Evolutionary conservation across 352 stramenopile species (phyloP), one percentile per base, ranked within the genome.

Genomic region (Pythium periplocum): DNA sequence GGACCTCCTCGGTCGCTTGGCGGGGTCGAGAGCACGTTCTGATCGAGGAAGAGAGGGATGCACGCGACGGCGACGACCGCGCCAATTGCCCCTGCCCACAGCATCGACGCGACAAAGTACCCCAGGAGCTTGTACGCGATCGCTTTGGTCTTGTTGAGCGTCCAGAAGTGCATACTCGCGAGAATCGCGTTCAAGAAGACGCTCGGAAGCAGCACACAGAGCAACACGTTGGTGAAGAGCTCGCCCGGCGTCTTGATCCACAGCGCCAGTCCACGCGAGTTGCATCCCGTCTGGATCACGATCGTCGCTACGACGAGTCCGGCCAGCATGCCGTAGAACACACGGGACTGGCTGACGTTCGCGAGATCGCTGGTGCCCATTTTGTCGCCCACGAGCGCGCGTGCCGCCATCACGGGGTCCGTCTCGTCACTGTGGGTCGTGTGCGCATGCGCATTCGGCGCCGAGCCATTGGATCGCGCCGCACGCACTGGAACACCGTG

Each of bases 61-160:
- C 78, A 61, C n/a, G 54, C 63, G 17, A 79, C 48, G 11, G 59
- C 68, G 17, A 84, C 46, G n/a, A 86, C 37, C 31, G 66, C 67
- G 11, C 78, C 78, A 17, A 89, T n/a, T 0, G 58, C 51, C 42
- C 75, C 81, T 36, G 71, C 76, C 46, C 64, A 64, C 36, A 87
- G 43, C 43, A 72, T 80, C 7, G 64, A 55, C 3, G 52, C 47
- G 39, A 66, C 37, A 60, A 83, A 86, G 30, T 49, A 73, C 39
- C 51, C 55, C 34, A 67, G 38, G 32, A 72, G 59, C 37, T 65
- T 66, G 51, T 38, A 53, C 35, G 48, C 51, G 38, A 80, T 55
- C 34, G 59, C 51, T 38, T 62, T 64, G 56, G 54, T 60, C 55
- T 80, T 80, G 61, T 69, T 62, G 37, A 66, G 62, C 50, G 59